Conservation (phyloP, 164 flowering plant genomes). For the Chloranthus sessilifolius region DNA sequence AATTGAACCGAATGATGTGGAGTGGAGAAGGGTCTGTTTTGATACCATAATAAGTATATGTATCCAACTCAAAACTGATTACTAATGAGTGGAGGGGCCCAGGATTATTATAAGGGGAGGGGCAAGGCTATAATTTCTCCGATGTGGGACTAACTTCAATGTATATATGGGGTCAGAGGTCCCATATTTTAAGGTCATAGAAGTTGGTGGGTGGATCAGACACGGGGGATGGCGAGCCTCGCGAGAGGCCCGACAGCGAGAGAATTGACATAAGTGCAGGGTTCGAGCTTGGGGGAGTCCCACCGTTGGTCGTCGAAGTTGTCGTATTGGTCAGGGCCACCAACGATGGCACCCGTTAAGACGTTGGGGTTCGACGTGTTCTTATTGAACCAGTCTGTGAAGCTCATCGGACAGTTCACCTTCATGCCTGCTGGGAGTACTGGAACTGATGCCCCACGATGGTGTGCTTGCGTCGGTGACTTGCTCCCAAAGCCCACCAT, state of each 20-base stretch:
- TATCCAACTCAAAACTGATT: too few species aligned
- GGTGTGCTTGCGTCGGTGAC: conserved; percentile 75
- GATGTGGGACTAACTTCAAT: too few species aligned
- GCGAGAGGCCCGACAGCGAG: conserved; percentile 44
- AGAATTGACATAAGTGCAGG: conserved; percentile 67
- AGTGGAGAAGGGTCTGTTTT: too few species aligned
- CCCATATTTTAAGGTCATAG: too few species aligned
- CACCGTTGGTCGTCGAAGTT: conserved; percentile 58
- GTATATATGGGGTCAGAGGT: too few species aligned
- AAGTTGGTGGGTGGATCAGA: too few species aligned
- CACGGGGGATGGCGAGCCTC: conserved; percentile 21
- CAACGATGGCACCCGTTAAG: conserved; percentile 88
- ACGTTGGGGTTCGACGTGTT: conserved; percentile 61
- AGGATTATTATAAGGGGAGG: too few species aligned
- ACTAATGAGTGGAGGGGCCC: too few species aligned
- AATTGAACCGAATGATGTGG: too few species aligned
- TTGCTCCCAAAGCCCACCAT: conserved; percentile 88
- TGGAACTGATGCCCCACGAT: conserved; percentile 84
- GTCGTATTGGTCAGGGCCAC: conserved; percentile 80
- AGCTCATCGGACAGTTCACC: conserved; percentile 63
- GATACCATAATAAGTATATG: too few species aligned
- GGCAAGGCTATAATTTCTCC: too few species aligned
- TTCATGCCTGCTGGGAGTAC: neutral
- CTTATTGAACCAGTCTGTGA: conserved; percentile 41
- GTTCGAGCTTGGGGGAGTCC: conserved; percentile 54